Evolutionary conservation across 257 asterid species (phyloP).

Genomic region (Fraxinus cuspidata): DNA sequence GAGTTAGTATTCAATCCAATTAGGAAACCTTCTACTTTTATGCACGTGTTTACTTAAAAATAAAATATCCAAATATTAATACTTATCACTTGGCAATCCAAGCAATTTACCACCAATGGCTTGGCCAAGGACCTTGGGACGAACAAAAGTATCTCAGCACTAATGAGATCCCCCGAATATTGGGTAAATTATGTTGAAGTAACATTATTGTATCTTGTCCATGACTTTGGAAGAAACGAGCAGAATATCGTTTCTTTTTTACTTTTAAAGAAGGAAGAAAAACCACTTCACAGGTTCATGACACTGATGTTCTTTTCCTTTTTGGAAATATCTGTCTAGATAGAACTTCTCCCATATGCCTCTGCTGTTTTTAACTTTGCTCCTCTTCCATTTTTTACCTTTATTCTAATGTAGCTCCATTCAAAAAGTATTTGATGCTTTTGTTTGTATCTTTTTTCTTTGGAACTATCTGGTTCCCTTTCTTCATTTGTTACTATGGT

Average conservation of each 20-base stretch:
- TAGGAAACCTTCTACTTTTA: no score
- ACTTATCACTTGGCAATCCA: background rate
- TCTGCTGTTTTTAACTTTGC: background rate
- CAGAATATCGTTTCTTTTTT: no score
- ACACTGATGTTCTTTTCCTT: background rate
- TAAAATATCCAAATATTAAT: background rate
- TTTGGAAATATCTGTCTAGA: background rate
- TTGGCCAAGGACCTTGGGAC: background rate
- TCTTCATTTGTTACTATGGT: background rate
- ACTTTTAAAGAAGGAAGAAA: background rate
- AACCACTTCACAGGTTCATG: background rate
- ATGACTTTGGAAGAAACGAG: no score
- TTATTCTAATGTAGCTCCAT: background rate
- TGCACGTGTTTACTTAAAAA: no score
- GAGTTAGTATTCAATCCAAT: no score
- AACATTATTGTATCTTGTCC: background rate
- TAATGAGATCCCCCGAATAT: background rate
- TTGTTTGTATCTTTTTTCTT: no score
- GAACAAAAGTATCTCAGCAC: background rate
- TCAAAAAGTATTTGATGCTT: background rate
- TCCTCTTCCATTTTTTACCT: background rate
- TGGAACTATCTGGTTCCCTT: background rate
- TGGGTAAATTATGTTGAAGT: no score
- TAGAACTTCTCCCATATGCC: background rate
- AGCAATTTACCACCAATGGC: background rate